phyloP scores from a whole-genome alignment of 2,329 filamentous ascomycete species.

The Diplodia seriata region DNA sequence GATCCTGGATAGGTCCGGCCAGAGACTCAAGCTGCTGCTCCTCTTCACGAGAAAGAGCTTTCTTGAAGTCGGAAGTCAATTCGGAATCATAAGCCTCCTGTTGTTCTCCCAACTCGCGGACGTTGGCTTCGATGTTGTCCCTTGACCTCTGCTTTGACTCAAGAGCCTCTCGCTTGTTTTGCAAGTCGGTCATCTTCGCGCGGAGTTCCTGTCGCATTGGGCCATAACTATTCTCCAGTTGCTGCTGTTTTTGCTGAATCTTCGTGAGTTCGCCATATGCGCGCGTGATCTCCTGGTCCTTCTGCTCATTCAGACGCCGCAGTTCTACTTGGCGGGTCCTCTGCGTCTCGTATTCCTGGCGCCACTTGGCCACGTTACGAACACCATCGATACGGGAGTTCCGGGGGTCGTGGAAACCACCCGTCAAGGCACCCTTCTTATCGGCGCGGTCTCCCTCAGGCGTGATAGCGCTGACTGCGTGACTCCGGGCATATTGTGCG shows the following conservation, averaged over 20 bases:
- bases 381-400: conserved; percentile 88
- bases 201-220: conserved; percentile 79
- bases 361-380: conserved; percentile 74
- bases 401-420: conserved; percentile 87
- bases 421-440: conserved; percentile 92
- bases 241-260: conserved; percentile 76
- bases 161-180: conserved; percentile 74
- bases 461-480: conserved; percentile 91
- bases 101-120: conserved; percentile 69
- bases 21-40: conserved; percentile 79
- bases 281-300: conserved; percentile 87
- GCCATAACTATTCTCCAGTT: conserved; percentile 82
- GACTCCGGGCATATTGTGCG: conserved; percentile 88
- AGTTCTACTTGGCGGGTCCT: conserved; percentile 70
- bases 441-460: conserved; percentile 94
- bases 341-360: conserved; percentile 74
- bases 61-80: conserved; percentile 87
- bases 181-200: conserved; percentile 75
- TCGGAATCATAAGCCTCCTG: conserved; percentile 81
- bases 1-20: conserved; percentile 70
- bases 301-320: conserved; percentile 71
- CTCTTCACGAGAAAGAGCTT: conserved; percentile 81
- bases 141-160: conserved; percentile 71
- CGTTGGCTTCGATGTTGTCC: conserved; percentile 71
- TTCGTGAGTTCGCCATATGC: conserved; percentile 86